These are phyloP conservation scores for Prunus dulcis DNA, from an alignment of 306 rosid species.

Conservation along the genomic window DNA sequence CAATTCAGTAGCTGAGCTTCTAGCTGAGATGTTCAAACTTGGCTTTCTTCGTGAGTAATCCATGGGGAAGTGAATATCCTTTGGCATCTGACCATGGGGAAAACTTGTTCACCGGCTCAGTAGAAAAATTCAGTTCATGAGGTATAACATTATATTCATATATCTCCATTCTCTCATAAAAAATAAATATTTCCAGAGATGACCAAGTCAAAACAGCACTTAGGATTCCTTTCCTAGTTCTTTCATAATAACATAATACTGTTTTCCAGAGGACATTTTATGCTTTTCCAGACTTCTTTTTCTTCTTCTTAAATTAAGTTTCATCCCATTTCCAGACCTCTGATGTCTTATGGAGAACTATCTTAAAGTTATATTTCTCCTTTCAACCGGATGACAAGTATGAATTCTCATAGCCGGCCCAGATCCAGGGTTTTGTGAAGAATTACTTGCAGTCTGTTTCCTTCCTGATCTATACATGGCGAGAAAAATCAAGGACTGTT, in stretches of 20 bases:
- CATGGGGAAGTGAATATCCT: conserved; percentile 6
- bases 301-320: too few relatives aligned
- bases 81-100: background rate
- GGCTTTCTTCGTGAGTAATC: conserved; percentile 32
- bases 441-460: conserved; percentile 97
- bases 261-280: too few relatives aligned
- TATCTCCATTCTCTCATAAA: background rate
- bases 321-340: too few relatives aligned
- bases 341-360: background rate
- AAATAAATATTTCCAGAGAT: background rate
- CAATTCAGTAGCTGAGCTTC: conserved; percentile 34
- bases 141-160: conserved; percentile 9
- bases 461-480: conserved; percentile 94
- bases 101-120: background rate
- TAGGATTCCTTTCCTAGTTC: background rate
- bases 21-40: conserved; percentile 41
- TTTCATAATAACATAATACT: background rate
- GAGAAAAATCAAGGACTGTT: conserved; percentile 80
- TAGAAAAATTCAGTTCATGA: conserved; percentile 1
- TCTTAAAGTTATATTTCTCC: background rate
- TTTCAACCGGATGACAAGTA: conserved; percentile 83
- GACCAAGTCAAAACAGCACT: background rate
- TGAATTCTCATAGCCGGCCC: conserved; percentile 81
- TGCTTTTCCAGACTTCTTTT: too few relatives aligned
- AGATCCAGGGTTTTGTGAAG: conserved; percentile 85